A percentile compares a stretch with the other conserved stretches of the same genome.
These are phyloP conservation scores for Gracilariopsis chorda DNA, from an alignment of 23 red algal genomes.

Conservation along the genomic window DNA sequence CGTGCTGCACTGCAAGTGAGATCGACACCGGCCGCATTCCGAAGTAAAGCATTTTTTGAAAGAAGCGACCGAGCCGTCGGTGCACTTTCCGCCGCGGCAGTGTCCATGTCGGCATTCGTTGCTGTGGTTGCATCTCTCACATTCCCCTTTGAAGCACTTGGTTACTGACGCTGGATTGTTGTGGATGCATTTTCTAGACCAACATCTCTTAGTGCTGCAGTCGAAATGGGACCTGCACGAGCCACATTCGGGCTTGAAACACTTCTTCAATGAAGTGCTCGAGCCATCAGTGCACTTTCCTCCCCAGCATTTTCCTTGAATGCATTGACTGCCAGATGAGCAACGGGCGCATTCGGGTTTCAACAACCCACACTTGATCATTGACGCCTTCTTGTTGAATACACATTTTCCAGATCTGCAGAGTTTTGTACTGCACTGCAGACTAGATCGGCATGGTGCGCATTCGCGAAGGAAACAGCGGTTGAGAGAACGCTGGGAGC, in stretches of 20 bases:
- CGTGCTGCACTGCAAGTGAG: background rate
- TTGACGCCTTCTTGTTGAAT: too few relatives aligned
- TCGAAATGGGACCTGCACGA: background rate
- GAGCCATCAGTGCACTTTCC: background rate
- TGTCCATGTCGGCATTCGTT: background rate
- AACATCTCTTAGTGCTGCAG: background rate
- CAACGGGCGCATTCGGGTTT: background rate
- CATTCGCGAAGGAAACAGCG: conserved; percentile 18
- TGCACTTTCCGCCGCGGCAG: background rate
- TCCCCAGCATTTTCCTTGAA: background rate
- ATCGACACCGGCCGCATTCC: background rate
- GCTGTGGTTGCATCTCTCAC: background rate
- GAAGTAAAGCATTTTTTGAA: background rate
- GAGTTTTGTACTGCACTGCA: background rate
- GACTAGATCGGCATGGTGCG: background rate
- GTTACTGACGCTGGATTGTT: background rate
- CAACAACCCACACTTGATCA: background rate
- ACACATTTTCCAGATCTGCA: background rate
- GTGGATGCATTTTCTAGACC: background rate
- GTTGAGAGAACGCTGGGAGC: background rate
- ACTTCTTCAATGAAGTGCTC: background rate
- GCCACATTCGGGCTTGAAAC: conserved; percentile 1
- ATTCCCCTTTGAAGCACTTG: conserved; percentile 11
- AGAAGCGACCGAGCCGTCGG: background rate
- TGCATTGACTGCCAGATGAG: background rate